phyloP scores from a whole-genome alignment of 257 asterid species.

The Orobanche coerulescens region DNA sequence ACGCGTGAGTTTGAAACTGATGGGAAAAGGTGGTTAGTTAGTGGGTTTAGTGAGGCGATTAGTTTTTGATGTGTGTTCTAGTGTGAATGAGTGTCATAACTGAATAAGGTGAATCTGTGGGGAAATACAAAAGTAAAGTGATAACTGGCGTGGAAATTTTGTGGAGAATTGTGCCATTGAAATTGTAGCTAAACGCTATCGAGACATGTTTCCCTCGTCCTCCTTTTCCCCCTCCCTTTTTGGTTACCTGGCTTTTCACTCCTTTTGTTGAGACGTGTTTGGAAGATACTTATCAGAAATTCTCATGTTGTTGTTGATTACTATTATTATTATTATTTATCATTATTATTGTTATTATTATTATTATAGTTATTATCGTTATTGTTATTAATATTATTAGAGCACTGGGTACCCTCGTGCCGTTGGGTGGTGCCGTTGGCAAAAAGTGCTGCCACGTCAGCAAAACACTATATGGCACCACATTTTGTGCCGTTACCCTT shows the following conservation, averaged over 20 bases:
- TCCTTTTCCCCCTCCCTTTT: neutral
- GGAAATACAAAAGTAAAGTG: neutral
- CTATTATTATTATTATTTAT: too few species aligned
- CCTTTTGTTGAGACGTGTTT: neutral
- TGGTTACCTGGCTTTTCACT: neutral
- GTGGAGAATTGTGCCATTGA: neutral
- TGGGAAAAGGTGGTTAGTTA: neutral
- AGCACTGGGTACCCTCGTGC: too few species aligned
- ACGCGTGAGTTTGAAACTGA: neutral
- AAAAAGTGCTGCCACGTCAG: too few species aligned
- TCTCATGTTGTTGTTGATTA: too few species aligned
- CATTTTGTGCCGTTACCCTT: too few species aligned
- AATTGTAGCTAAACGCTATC: neutral
- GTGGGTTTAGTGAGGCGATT: neutral
- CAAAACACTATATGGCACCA: too few species aligned
- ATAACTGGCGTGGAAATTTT: neutral
- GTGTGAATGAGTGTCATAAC: neutral
- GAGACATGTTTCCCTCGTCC: neutral
- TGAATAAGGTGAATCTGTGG: neutral
- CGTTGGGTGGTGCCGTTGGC: too few species aligned
- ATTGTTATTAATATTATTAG: too few species aligned
- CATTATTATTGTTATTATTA: too few species aligned
- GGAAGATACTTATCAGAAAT: slow-evolving; percentile 13
- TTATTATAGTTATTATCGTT: too few species aligned
- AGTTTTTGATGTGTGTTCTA: neutral